Base-by-base conservation (phyloP, 352 stramenopile species). In the Globisporangium alternatum region DNA sequence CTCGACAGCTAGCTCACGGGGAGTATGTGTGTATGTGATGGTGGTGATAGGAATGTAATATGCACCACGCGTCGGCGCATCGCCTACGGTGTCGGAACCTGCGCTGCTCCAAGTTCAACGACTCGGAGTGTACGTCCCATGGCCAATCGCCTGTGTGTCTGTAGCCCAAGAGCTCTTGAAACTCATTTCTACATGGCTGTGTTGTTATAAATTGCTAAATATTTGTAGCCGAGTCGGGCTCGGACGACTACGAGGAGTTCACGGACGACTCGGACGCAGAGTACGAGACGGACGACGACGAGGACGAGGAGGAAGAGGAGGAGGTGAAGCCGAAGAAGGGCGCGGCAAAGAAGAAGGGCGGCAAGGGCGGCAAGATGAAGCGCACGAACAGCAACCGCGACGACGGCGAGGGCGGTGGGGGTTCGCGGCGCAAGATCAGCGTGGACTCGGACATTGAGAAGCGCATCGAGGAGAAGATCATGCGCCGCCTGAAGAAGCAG, bases 21-120 rank as follows among this genome's bases (percentile, higher is more conserved):
- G 8, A 39, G 8, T 66, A 41, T 49, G 7, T 59, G 22, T 19
- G 22, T 45, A 37, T 21, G 33, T 17, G 55, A 22, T 28, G 22
- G 15, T 51, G 44, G 12, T 21, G 6, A 19, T 67, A 89, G 86
- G 86, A 95, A 78, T 95, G 86, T 70, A 91, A 89, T 61, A 93
- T 93, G 82, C 83, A 93, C 74, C 84, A 95, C 72, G 86, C 86
- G 21, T 93, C 84, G 17, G 84, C 86, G n/a, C 86, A 95, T 86
- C 86, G 86, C 57, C 73, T 95, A 28, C 84, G 83, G 10, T 95
- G 86, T 69, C 80, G 84, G 25, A 95, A 95, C 60, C 71, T 95
- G 60, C 85, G 86, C 6, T 95, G 83, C 70, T 93, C 86, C 63
- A 95, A 95, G 72, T 95, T 95, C 51, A 93, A 95, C 66, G 86